phyloP scores from a whole-genome alignment of 176 grass and related monocot species.

The Aegilops sharonensis region DNA sequence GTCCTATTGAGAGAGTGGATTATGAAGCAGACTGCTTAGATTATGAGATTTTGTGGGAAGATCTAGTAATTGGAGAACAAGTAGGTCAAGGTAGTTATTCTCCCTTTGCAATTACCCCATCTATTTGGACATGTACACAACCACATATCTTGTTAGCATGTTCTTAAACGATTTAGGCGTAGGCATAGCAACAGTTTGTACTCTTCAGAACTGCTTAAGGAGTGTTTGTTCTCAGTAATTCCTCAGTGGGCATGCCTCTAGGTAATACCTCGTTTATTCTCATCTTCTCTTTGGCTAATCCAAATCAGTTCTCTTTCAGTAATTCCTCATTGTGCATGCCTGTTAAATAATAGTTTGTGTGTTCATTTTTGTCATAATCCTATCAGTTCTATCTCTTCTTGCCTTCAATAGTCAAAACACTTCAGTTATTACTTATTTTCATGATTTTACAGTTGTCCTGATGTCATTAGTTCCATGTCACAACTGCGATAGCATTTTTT shows the following conservation, averaged over 20 bases:
- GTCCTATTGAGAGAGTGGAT: too few relatives aligned
- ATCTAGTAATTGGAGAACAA: too few relatives aligned
- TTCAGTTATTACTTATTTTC: too few relatives aligned
- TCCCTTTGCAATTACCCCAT: too few relatives aligned
- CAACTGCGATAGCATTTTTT: too few relatives aligned
- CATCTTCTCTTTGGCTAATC: background rate
- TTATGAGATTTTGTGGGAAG: too few relatives aligned
- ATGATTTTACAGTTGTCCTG: too few relatives aligned
- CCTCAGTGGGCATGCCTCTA: background rate
- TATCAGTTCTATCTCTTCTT: too few relatives aligned
- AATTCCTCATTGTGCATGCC: background rate
- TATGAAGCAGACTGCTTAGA: too few relatives aligned
- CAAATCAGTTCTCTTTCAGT: background rate
- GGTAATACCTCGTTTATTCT: background rate
- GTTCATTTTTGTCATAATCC: slow-evolving; percentile 6
- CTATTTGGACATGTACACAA: too few relatives aligned
- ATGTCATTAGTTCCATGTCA: too few relatives aligned
- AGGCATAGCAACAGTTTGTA: background rate
- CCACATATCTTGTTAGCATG: background rate
- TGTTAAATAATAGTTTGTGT: background rate
- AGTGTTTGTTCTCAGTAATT: background rate
- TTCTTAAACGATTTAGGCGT: slow-evolving; percentile 4
- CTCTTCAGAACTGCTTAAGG: background rate
- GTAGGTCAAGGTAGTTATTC: too few relatives aligned
- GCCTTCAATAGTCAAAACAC: background rate